These are phyloP conservation scores for Boletus bicolor DNA, from an alignment of 768 basidiomycete species.

Conservation along the genomic window DNA sequence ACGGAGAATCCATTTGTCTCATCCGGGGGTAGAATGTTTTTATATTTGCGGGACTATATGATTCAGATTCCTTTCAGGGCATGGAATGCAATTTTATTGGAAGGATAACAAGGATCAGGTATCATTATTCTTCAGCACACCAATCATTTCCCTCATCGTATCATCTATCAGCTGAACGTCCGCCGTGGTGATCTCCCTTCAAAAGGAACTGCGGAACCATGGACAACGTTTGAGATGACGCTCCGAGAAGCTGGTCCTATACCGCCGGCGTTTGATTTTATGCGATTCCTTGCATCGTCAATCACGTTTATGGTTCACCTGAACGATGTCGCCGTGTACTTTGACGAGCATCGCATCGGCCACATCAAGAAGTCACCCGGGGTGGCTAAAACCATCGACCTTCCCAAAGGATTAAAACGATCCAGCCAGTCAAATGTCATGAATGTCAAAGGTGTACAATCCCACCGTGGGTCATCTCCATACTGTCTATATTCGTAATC, in stretches of 20 bases:
- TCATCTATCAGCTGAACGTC: conserved; percentile 61
- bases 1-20: conserved; percentile 82
- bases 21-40: conserved; percentile 61
- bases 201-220: conserved; percentile 39
- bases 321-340: conserved; percentile 71
- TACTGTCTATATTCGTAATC: not conserved
- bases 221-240: conserved; percentile 90
- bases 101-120: conserved; percentile 90
- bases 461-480: conserved; percentile 48
- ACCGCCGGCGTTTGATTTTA: conserved; percentile 81
- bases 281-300: conserved; percentile 84
- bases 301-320: conserved; percentile 91
- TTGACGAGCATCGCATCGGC: conserved; percentile 74
- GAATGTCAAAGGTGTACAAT: conserved; percentile 61
- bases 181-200: conserved; percentile 66
- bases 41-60: not conserved
- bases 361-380: conserved; percentile 63
- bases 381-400: conserved; percentile 43
- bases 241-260: conserved; percentile 79
- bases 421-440: conserved; percentile 60
- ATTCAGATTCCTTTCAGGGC: conserved; percentile 40
- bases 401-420: conserved; percentile 35
- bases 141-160: not conserved
- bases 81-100: conserved; percentile 98
- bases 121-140: not conserved